Evolutionary conservation across 2,329 filamentous ascomycete genomes (phyloP).

Genomic region (Hypoxylon sp.): DNA sequence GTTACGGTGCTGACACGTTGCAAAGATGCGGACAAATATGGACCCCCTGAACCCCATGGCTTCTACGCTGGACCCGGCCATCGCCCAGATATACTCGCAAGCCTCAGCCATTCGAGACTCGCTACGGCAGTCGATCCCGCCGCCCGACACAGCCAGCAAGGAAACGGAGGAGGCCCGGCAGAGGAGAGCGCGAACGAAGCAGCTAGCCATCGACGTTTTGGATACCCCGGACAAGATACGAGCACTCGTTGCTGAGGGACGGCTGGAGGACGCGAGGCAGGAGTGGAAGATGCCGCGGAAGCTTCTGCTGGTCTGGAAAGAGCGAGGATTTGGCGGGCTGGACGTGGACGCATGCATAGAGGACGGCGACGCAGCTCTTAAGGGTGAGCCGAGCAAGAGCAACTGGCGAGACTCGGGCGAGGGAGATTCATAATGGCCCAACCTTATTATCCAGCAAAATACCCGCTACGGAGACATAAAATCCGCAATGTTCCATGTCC

Average conservation of each 20-base stretch:
- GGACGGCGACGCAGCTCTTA: slow-evolving; percentile 62
- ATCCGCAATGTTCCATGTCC: neutral
- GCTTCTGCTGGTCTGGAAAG: slow-evolving; percentile 62
- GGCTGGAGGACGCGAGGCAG: slow-evolving; percentile 64
- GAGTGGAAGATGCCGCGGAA: slow-evolving; percentile 63
- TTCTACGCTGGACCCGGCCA: slow-evolving; percentile 75
- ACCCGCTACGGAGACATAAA: neutral
- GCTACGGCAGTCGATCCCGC: slow-evolving; percentile 57
- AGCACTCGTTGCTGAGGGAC: slow-evolving; percentile 65
- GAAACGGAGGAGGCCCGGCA: slow-evolving; percentile 47
- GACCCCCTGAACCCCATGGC: slow-evolving; percentile 79
- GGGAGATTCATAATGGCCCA: slow-evolving; percentile 30
- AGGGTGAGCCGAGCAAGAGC: slow-evolving; percentile 39
- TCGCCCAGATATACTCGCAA: slow-evolving; percentile 75
- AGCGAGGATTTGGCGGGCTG: slow-evolving; percentile 61
- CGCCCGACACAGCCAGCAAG: slow-evolving; percentile 53
- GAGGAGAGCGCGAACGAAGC: slow-evolving; percentile 53
- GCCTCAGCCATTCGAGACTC: slow-evolving; percentile 63
- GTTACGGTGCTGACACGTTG: slow-evolving; percentile 18
- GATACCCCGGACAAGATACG: slow-evolving; percentile 67
- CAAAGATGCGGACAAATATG: slow-evolving; percentile 81
- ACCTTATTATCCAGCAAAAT: neutral
- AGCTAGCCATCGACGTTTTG: slow-evolving; percentile 69
- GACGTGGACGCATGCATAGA: slow-evolving; percentile 63
- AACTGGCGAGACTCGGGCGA: slow-evolving; percentile 38